Conservation (phyloP, 2,329 filamentous ascomycete genomes). For the Tympanopsis confertula region DNA sequence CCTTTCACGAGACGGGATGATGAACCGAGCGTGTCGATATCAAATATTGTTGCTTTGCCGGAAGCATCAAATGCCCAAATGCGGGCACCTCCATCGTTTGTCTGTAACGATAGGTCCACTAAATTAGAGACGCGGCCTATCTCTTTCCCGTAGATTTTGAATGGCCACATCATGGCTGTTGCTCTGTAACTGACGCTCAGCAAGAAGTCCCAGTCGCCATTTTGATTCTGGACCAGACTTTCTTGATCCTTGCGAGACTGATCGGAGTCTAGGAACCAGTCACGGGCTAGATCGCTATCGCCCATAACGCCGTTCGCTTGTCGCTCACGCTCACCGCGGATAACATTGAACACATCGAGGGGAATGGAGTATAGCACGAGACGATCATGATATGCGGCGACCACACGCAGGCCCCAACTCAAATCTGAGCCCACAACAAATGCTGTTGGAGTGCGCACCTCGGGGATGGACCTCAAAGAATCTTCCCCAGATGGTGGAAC, state of each 20-base stretch:
- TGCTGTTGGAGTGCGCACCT: not conserved
- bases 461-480: not conserved
- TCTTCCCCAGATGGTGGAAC: not conserved
- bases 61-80: not conserved
- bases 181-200: not conserved
- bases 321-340: slow-evolving; percentile 17
- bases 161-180: slow-evolving; percentile 1
- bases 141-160: slow-evolving; percentile 1
- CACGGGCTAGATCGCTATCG: slow-evolving; percentile 16
- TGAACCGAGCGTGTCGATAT: not conserved
- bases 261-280: slow-evolving; percentile 17
- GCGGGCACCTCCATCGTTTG: not conserved
- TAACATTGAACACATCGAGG: slow-evolving; percentile 6
- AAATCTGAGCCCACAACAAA: not conserved
- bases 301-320: slow-evolving; percentile 18
- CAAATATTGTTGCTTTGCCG: not conserved
- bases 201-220: slow-evolving; percentile 9
- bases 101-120: not conserved
- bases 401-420: not conserved
- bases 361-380: not conserved
- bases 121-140: not conserved
- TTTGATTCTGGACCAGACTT: slow-evolving; percentile 18
- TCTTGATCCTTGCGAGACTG: slow-evolving; percentile 13
- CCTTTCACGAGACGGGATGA: too few relatives aligned
- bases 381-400: not conserved